A percentile compares a stretch with the other conserved stretches of the same genome.
Evolutionary conservation across 2,329 filamentous ascomycete species (phyloP).

Genomic region (Epichloe festucae): DNA sequence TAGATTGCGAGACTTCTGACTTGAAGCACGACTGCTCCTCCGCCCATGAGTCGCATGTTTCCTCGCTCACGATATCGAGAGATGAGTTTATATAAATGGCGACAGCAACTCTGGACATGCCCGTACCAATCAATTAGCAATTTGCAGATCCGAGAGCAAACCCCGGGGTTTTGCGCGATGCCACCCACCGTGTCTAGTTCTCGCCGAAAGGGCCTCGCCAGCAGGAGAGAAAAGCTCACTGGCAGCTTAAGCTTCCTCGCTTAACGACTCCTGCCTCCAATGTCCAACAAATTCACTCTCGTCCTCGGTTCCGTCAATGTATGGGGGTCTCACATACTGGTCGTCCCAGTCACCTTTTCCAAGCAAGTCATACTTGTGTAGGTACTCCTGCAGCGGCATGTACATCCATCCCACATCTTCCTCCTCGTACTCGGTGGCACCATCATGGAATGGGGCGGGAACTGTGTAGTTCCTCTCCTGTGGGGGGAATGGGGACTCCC

Average conservation of each 20-base stretch:
- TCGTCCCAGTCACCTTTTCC: not conserved
- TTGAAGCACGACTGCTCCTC: too few relatives aligned
- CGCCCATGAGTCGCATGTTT: too few relatives aligned
- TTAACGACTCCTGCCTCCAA: not conserved
- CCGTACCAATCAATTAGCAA: too few relatives aligned
- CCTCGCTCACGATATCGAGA: too few relatives aligned
- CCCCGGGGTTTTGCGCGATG: too few relatives aligned
- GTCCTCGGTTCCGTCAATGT: not conserved
- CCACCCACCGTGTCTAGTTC: too few relatives aligned
- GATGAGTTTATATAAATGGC: too few relatives aligned
- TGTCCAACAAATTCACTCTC: not conserved
- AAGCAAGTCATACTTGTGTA: not conserved
- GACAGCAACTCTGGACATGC: too few relatives aligned
- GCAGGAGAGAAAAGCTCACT: not conserved
- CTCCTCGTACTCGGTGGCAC: not conserved
- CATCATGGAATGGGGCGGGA: not conserved
- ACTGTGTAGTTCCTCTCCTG: not conserved
- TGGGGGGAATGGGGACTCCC: not conserved
- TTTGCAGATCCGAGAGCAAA: too few relatives aligned
- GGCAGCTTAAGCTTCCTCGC: not conserved
- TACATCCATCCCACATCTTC: constrained; percentile 1
- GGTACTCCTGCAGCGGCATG: not conserved
- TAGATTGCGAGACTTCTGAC: too few relatives aligned
- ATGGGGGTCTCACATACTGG: not conserved
- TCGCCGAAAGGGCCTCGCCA: too few relatives aligned